Conservation (phyloP, 2,329 filamentous ascomycete species). For the Hypomyces rosellus region DNA sequence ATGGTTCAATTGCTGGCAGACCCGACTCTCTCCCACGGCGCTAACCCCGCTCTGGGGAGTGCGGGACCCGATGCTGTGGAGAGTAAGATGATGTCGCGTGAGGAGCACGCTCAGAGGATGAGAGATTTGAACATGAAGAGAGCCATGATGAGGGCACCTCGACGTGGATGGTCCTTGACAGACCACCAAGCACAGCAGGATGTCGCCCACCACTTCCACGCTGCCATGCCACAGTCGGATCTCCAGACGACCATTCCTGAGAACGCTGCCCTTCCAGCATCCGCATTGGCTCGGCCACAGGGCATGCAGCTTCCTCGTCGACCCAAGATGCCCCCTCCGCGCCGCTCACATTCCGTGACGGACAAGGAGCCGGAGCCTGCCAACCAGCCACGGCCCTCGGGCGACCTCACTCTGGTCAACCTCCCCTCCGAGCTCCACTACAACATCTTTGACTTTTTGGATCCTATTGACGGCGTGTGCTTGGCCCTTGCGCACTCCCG, state of each 20-base stretch:
- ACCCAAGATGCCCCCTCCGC: conserved; percentile 39
- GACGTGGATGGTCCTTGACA: conserved; percentile 42
- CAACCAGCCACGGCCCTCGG: conserved; percentile 41
- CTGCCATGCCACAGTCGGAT: conserved; percentile 18
- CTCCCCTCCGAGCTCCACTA: conserved; percentile 56
- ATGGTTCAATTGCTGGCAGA: conserved; percentile 30
- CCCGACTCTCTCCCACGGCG: conserved; percentile 21
- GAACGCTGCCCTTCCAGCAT: conserved; percentile 19
- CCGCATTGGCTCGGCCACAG: conserved; percentile 11
- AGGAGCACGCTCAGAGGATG: conserved; percentile 35
- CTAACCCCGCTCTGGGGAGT: conserved; percentile 18
- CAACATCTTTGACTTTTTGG: conserved; percentile 54
- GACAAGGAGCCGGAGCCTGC: conserved; percentile 51
- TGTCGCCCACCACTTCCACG: conserved; percentile 17
- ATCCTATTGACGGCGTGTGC: conserved; percentile 58
- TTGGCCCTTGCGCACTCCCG: conserved; percentile 52
- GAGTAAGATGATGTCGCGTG: conserved; percentile 26
- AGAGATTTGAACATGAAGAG: conserved; percentile 33
- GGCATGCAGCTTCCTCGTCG: conserved; percentile 20
- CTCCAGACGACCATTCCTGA: conserved; percentile 30
- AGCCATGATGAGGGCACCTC: conserved; percentile 32
- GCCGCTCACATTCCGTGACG: conserved; percentile 55
- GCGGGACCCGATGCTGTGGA: conserved; percentile 12
- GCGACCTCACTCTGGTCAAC: conserved; percentile 41
- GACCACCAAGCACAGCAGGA: conserved; percentile 34